Evolutionary conservation across 805 yeast genomes (phyloP).

Genomic region (Diddensiella transvaalensis): DNA sequence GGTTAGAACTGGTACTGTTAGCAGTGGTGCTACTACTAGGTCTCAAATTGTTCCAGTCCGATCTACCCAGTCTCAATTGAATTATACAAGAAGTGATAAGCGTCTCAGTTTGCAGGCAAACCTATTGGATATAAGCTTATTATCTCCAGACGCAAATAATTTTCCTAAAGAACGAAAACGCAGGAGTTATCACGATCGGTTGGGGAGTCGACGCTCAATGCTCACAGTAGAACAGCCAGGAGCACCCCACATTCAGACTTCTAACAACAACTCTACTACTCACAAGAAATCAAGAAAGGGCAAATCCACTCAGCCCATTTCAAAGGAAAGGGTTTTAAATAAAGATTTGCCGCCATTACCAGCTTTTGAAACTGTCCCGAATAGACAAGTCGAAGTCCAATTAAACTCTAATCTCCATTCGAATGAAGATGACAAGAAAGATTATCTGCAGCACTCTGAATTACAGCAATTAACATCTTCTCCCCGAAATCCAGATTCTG

Average conservation of each 20-base stretch:
- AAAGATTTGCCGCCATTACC: conserved; percentile 2
- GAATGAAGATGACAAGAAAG: background rate
- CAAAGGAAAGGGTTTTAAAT: background rate
- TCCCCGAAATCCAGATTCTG: background rate
- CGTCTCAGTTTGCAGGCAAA: background rate
- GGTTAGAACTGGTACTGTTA: no score
- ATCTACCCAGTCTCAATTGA: background rate
- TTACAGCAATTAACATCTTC: background rate
- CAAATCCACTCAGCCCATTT: background rate
- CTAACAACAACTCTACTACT: background rate
- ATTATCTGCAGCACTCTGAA: background rate
- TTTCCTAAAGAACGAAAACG: background rate
- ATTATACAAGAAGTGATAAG: background rate
- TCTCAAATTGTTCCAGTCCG: background rate
- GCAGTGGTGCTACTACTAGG: background rate
- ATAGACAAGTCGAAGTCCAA: conserved; percentile 1
- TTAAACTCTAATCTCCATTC: conserved; percentile 2
- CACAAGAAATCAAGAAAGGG: background rate
- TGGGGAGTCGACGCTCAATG: no score
- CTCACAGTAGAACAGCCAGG: no score
- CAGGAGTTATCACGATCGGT: background rate
- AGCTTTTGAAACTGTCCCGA: conserved; percentile 1
- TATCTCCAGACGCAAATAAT: background rate
- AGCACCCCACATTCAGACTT: no score
- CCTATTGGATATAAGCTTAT: background rate